Base-by-base conservation (phyloP, 768 basidiomycete genomes). In the Russula sp. region DNA sequence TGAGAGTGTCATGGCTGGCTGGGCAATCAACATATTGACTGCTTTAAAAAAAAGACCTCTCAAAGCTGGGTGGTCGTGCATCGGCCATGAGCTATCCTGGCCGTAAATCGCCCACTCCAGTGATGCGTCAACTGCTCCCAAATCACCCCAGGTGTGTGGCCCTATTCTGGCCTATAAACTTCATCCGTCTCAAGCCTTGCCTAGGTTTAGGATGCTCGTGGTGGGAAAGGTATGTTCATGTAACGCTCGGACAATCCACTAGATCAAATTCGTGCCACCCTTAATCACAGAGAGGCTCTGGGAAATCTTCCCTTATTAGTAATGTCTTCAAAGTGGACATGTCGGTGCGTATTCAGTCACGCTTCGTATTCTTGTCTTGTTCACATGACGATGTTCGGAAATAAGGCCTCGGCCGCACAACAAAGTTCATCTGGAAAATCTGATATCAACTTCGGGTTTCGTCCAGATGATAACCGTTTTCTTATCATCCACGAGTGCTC, bases 161-260 rank as follows among this genome's bases (percentile, higher is more conserved):
- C 14, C 32, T 3, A 18, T 22, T 35, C 34, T 32, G n/a, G 7
- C 34, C 9, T 7, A 20, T 43, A 32, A 16, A 2, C 14, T n/a
- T 22, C 35, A 34, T n/a, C 10, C 20, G 1, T 20, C 39, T 58
- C 14, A 20, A n/a, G n/a, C 13, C 32, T 4, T 11, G 14, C 3
- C 8, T 58, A 58, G 57, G 32, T 58, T 58, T 41, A 58, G 57
- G 39, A 50, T 58, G 16, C 57, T 58, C 13, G 48, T 58, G 18
- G 57, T 58, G 32, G 57, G 57, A 32, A 42, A 41, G 48, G 55
- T 56, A 45, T 8, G 55, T 16, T 2, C 34, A 22, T 20, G 34
- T 7, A 35, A 25, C 18, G 3, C 29, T 29, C 47, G 16, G 29
- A 18, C 1, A 20, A 29, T 29, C 25, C 25, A 29, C 25, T 29